Conservation (phyloP, 306 rosid genomes). For the Ochetophila trinervis region DNA sequence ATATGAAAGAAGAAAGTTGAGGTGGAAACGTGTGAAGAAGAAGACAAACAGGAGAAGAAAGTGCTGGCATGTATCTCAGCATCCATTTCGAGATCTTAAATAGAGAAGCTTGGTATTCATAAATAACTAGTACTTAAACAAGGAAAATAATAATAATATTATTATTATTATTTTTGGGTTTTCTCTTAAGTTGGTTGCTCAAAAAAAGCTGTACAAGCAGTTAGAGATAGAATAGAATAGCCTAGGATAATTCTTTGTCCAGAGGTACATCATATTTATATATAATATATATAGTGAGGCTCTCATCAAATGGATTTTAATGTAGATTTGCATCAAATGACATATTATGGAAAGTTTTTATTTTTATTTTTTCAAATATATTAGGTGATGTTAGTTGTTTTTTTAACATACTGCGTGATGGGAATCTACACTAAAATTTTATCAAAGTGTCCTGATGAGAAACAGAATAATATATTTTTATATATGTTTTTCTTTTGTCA, state of each 20-base stretch:
- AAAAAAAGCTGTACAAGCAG: constrained; percentile 54
- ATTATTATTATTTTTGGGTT: constrained; percentile 22
- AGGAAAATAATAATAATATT: constrained; percentile 20
- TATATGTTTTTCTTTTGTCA: constrained; percentile 48
- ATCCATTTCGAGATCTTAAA: constrained; percentile 56
- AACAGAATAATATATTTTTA: too few relatives aligned
- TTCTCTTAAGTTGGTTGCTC: constrained; percentile 44
- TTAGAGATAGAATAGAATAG: constrained; percentile 69
- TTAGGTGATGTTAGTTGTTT: too few relatives aligned
- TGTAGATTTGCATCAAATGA: too few relatives aligned
- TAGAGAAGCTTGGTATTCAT: constrained; percentile 39
- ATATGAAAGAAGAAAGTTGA: constrained; percentile 25
- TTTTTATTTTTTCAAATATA: too few relatives aligned
- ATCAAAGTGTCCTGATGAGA: too few relatives aligned
- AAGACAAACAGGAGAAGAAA: constrained; percentile 51
- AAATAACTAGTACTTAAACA: constrained; percentile 25
- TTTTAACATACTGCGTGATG: too few relatives aligned
- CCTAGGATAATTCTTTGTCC: constrained; percentile 46
- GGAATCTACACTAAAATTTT: too few relatives aligned
- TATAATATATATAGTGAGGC: too few relatives aligned
- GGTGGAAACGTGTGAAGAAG: constrained; percentile 42
- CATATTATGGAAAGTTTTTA: too few relatives aligned
- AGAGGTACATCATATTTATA: constrained; percentile 33
- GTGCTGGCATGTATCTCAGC: constrained; percentile 67
- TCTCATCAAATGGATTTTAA: too few relatives aligned